Base-by-base conservation (phyloP, 108 stramenopile species). In the Conticribra guillardii region DNA sequence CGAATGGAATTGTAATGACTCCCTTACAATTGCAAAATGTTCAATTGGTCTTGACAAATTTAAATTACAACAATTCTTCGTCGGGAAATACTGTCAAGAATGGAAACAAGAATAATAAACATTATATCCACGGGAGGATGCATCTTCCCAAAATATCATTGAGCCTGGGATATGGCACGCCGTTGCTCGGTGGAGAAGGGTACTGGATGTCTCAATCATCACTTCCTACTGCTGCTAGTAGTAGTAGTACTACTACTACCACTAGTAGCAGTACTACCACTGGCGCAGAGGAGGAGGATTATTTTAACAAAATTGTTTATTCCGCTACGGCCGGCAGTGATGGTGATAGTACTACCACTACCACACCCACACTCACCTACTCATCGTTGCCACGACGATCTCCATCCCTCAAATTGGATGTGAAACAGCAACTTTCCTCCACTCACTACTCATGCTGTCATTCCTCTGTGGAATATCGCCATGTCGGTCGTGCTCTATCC, bases 61-160 rank as follows among this genome's bases (percentile, higher is more conserved):
- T 50, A 22, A 48, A 57, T 23, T 48, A 27, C 8, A 22, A 30
- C 57, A 11, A 15, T 18, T 4, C 4, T 11, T 4, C 4, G 5
- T 19, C 4, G 8, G 50, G 50, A 5, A 52, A n/a, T 30, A 16
- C 31, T 19, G 16, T n/a, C 15, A 66, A 31, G 31, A 28, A 14
- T 15, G 37, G 51, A 21, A 53, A 64, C 16, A 11, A n/a, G n/a
- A n/a, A n/a, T n/a, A n/a, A n/a, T n/a, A n/a, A n/a, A n/a, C n/a
- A n/a, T n/a, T n/a, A n/a, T n/a, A n/a, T n/a, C n/a, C n/a, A n/a
- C n/a, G n/a, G n/a, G n/a, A n/a, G n/a, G n/a, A n/a, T n/a, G n/a
- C n/a, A n/a, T n/a, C n/a, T 21, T 18, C 67, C 68, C n/a, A 64
- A 77, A 32, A 7, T 78, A 22, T 58, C 76, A 11, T 22, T 78